Evolutionary conservation across 129 eudicot species (phyloP).

Genomic region (Smallanthus sonchifolius): DNA sequence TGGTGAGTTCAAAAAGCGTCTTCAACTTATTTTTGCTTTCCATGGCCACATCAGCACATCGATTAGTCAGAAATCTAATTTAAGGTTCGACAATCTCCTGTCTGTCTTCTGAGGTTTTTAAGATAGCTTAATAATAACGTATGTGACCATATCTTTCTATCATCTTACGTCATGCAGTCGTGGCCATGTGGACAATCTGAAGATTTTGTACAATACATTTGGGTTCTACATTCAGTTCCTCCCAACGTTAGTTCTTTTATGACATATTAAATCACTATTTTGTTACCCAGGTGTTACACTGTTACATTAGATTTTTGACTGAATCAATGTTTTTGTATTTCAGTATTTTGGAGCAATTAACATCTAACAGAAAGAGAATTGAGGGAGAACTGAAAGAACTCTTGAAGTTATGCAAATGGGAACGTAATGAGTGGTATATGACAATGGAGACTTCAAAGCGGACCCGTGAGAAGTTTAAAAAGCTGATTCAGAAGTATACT

Average conservation of each 20-base stretch:
- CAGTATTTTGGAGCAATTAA: constrained; percentile 57
- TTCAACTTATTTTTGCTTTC: constrained; percentile 78
- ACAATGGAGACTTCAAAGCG: constrained; percentile 63
- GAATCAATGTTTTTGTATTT: constrained; percentile 5
- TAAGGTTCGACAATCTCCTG: constrained; percentile 35
- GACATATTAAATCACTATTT: neutral
- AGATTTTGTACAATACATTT: constrained; percentile 73
- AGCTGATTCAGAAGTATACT: constrained; percentile 67
- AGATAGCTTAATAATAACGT: neutral
- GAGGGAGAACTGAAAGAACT: constrained; percentile 64
- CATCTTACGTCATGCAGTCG: constrained; percentile 35
- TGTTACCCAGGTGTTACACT: neutral
- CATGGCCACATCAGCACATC: constrained; percentile 67
- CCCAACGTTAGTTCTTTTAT: constrained; percentile 52
- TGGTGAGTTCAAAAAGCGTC: constrained; percentile 85
- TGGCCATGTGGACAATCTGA: constrained; percentile 51
- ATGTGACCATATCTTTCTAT: neutral
- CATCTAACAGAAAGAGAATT: constrained; percentile 47
- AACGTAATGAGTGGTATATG: constrained; percentile 45
- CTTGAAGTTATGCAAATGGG: constrained; percentile 68
- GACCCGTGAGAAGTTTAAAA: constrained; percentile 65
- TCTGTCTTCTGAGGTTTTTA: neutral
- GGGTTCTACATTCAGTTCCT: constrained; percentile 78
- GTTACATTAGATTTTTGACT: neutral
- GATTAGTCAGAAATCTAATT: constrained; percentile 36